These are phyloP conservation scores for Colletotrichum musae DNA, from an alignment of 2,329 filamentous ascomycete genomes.

Conservation along the genomic window DNA sequence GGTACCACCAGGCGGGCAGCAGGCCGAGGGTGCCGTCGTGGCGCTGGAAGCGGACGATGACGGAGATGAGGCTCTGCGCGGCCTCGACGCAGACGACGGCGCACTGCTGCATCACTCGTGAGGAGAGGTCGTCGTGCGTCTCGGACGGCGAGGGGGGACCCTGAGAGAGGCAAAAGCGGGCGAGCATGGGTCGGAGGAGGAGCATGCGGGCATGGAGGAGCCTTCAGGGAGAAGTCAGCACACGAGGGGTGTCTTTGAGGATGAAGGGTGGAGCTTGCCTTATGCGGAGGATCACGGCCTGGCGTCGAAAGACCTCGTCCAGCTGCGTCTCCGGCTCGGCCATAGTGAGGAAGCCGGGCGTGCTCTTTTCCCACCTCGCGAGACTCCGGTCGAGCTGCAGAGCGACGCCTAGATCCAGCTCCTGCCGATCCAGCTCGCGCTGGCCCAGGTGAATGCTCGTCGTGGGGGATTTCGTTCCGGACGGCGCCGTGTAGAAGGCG, in stretches of 20 bases:
- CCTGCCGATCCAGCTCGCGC: neutral
- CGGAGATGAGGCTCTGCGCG: constrained; percentile 51
- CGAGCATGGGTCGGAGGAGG: constrained; percentile 51
- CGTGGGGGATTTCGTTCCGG: neutral
- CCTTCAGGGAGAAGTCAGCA: constrained; percentile 30
- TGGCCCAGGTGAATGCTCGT: constrained; percentile 2
- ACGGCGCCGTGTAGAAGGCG: constrained; percentile 46
- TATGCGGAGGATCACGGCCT: constrained; percentile 52
- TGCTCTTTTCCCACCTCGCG: constrained; percentile 49
- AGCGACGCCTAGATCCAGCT: constrained; percentile 48
- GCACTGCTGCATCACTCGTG: constrained; percentile 50
- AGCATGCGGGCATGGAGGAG: constrained; percentile 54
- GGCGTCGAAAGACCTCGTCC: constrained; percentile 48
- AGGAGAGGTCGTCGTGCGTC: constrained; percentile 44
- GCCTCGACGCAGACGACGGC: constrained; percentile 53
- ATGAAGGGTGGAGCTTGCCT: constrained; percentile 43
- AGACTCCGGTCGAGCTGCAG: constrained; percentile 51
- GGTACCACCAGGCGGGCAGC: constrained; percentile 57
- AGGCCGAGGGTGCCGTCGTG: constrained; percentile 51
- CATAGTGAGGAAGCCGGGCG: constrained; percentile 47
- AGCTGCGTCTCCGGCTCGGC: constrained; percentile 36
- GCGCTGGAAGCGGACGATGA: constrained; percentile 49
- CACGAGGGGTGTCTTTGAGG: too few relatives aligned
- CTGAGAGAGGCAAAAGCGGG: constrained; percentile 49
- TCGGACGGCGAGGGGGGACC: constrained; percentile 37